phyloP scores from a whole-genome alignment of 192 early-diverging fungal genomes.

The Neocallimastix lanati region DNA sequence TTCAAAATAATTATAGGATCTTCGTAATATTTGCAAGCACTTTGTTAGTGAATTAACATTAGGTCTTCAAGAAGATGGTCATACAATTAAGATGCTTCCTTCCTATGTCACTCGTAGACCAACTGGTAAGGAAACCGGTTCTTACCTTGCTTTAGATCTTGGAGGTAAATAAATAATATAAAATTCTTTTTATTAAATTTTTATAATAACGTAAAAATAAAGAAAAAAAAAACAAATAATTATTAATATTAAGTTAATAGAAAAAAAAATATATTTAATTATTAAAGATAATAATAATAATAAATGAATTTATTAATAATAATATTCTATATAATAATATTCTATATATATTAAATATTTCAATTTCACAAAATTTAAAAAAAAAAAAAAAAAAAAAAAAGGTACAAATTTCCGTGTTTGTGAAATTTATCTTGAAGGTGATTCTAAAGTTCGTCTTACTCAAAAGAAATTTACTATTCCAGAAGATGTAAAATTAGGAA shows the following conservation, averaged over 20 bases:
- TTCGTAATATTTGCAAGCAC: neutral
- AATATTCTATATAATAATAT: too few relatives aligned
- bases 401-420: constrained; percentile 76
- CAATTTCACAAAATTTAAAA: too few relatives aligned
- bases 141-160: constrained; percentile 78
- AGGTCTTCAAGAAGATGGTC: constrained; percentile 2
- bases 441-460: constrained; percentile 26
- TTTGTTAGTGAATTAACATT: neutral
- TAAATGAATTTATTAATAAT: too few relatives aligned
- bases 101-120: constrained; percentile 70
- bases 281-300: too few relatives aligned
- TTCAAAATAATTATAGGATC: neutral
- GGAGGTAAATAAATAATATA: constrained; percentile 30
- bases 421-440: constrained; percentile 57
- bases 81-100: constrained; percentile 25
- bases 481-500: constrained; percentile 59
- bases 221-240: too few relatives aligned
- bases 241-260: too few relatives aligned
- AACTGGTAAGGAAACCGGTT: constrained; percentile 65
- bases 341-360: too few relatives aligned
- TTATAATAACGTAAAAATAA: too few relatives aligned
- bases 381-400: too few relatives aligned
- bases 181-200: too few relatives aligned
- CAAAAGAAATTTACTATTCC: constrained; percentile 54
- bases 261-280: too few relatives aligned